Percentiles rank a stretch among this genome's conserved stretches.
phyloP scores from a whole-genome alignment of 768 basidiomycete genomes.

The Pisolithus microcarpus region DNA sequence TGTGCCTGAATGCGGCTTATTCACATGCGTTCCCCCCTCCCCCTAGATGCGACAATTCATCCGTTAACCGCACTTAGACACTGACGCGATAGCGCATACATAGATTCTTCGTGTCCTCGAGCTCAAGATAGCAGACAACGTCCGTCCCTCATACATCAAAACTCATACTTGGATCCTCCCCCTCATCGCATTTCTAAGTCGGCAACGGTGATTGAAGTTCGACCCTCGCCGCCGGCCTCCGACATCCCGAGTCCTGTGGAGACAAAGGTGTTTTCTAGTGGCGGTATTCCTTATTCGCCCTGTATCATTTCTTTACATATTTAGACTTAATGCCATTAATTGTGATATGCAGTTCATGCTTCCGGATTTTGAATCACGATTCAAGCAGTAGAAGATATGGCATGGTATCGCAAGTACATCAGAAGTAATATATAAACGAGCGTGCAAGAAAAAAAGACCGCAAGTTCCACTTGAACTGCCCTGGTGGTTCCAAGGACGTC shows the following conservation, averaged over 20 bases:
- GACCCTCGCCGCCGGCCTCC: slow-evolving; percentile 73
- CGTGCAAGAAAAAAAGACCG: no score
- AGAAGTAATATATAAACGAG: no score
- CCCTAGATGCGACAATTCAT: neutral
- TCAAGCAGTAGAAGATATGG: no score
- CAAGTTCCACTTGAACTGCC: no score
- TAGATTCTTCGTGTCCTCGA: slow-evolving; percentile 97
- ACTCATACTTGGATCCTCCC: slow-evolving; percentile 90
- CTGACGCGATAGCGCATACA: slow-evolving; percentile 24
- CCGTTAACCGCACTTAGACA: neutral
- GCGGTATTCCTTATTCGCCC: slow-evolving; percentile 1
- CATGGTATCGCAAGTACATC: no score
- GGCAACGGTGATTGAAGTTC: no score
- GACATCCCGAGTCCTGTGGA: slow-evolving; percentile 47
- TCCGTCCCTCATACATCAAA: slow-evolving; percentile 97
- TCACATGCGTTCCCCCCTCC: slow-evolving; percentile 58
- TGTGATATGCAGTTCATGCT: slow-evolving; percentile 12
- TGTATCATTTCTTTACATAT: slow-evolving; percentile 10
- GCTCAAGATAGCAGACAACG: slow-evolving; percentile 84
- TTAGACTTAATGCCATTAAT: slow-evolving; percentile 3
- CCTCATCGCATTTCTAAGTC: slow-evolving; percentile 75
- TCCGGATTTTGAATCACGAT: neutral
- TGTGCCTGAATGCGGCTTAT: slow-evolving; percentile 99
- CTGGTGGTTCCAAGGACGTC: no score
- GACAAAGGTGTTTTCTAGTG: neutral